phyloP scores from a whole-genome alignment of 2,329 filamentous ascomycete species.

The Sordariomycetes sp. region DNA sequence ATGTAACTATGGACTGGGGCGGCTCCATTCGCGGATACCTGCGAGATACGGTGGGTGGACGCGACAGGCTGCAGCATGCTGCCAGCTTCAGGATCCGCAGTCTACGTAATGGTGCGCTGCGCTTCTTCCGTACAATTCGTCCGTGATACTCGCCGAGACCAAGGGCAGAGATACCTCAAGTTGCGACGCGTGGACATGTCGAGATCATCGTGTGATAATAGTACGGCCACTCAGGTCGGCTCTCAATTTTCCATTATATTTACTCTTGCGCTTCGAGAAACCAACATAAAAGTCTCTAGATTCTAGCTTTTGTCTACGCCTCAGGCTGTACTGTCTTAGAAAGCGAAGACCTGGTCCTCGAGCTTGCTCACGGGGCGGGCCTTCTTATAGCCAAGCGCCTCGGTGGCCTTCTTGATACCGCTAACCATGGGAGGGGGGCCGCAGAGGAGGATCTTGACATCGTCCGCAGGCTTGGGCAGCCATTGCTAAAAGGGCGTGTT shows the following conservation, averaged over 20 bases:
- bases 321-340: slow-evolving; percentile 28
- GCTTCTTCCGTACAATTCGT: background rate
- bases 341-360: slow-evolving; percentile 95
- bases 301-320: slow-evolving; percentile 2
- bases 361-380: slow-evolving; percentile 93
- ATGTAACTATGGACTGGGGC: background rate
- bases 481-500: slow-evolving; percentile 44
- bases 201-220: background rate
- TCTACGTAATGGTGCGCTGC: background rate
- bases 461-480: slow-evolving; percentile 70
- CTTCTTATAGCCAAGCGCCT: slow-evolving; percentile 83
- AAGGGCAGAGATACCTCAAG: no score
- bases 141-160: no score
- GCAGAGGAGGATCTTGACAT: slow-evolving; percentile 91
- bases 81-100: background rate
- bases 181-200: no score
- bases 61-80: background rate
- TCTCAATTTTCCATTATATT: background rate
- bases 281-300: background rate
- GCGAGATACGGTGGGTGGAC: no score
- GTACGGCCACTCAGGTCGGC: background rate
- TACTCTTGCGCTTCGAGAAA: background rate
- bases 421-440: slow-evolving; percentile 95
- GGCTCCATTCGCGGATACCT: background rate
- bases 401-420: slow-evolving; percentile 92